These are phyloP conservation scores for Globisporangium acanthophoron DNA, from an alignment of 352 stramenopile species.

Conservation along the genomic window DNA sequence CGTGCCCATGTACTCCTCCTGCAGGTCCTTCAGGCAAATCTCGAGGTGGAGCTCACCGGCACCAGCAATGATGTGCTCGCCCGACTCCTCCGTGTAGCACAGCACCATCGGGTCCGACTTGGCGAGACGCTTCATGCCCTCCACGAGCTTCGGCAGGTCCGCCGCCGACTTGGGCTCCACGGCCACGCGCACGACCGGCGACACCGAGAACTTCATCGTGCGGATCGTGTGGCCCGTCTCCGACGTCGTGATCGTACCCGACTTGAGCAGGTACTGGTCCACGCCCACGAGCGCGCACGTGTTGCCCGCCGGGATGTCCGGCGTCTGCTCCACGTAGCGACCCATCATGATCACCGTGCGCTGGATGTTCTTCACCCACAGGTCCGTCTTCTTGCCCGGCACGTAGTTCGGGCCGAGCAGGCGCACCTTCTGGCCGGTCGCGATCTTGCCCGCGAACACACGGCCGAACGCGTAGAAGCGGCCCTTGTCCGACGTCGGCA, in stretches of 20 bases:
- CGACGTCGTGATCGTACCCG: slow-evolving; percentile 97
- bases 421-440: slow-evolving; percentile 98
- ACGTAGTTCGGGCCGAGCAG: slow-evolving; percentile 99
- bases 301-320: slow-evolving; percentile 99
- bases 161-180: slow-evolving; percentile 98
- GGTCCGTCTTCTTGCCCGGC: slow-evolving; percentile 99
- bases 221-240: slow-evolving; percentile 98
- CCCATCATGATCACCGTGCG: slow-evolving; percentile 99
- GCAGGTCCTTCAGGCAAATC: slow-evolving; percentile 99
- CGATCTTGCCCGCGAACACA: slow-evolving; percentile 99
- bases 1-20: slow-evolving; percentile 99
- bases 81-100: slow-evolving; percentile 99
- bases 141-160: slow-evolving; percentile 99
- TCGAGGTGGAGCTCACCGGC: slow-evolving; percentile 99
- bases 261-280: slow-evolving; percentile 99
- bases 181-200: slow-evolving; percentile 98
- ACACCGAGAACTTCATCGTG: slow-evolving; percentile 99
- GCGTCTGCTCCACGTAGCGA: slow-evolving; percentile 96
- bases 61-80: slow-evolving; percentile 99
- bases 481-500: slow-evolving; percentile 97
- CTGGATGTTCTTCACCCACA: slow-evolving; percentile 99
- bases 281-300: slow-evolving; percentile 98
- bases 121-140: slow-evolving; percentile 99
- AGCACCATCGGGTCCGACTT: slow-evolving; percentile 99
- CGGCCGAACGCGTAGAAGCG: slow-evolving; percentile 99